phyloP scores from a whole-genome alignment of 1,139 yeast species.

The Suhomyces ambrosiae region DNA sequence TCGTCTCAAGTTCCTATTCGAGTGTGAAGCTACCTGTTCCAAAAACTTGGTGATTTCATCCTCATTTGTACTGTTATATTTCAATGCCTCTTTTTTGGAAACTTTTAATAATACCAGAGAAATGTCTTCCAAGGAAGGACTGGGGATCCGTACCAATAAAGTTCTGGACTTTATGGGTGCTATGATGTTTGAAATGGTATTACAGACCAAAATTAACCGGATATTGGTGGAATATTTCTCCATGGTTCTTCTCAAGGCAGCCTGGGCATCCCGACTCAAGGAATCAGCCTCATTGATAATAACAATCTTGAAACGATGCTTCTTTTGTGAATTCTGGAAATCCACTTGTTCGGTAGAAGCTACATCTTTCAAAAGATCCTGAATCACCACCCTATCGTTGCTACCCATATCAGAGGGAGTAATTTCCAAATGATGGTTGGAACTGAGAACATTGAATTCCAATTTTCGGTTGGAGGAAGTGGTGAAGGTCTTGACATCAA shows the following conservation, averaged over 20 bases:
- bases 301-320: slow-evolving; percentile 86
- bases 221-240: slow-evolving; percentile 91
- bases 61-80: slow-evolving; percentile 40
- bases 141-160: slow-evolving; percentile 77
- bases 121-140: slow-evolving; percentile 69
- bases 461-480: slow-evolving; percentile 73
- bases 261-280: slow-evolving; percentile 93
- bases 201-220: slow-evolving; percentile 81
- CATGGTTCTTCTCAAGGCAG: slow-evolving; percentile 96
- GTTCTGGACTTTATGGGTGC: slow-evolving; percentile 95
- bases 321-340: slow-evolving; percentile 42
- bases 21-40: slow-evolving; percentile 52
- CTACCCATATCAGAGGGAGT: slow-evolving; percentile 98
- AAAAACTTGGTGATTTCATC: slow-evolving; percentile 45
- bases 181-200: slow-evolving; percentile 87
- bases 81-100: slow-evolving; percentile 57
- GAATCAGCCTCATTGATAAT: slow-evolving; percentile 94
- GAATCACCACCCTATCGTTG: slow-evolving; percentile 92
- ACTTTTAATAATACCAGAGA: slow-evolving; percentile 54
- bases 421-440: slow-evolving; percentile 88
- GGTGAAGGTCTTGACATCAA: slow-evolving; percentile 83
- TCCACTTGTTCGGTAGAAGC: slow-evolving; percentile 97
- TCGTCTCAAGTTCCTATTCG: slow-evolving; percentile 75
- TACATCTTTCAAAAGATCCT: slow-evolving; percentile 87
- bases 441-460: slow-evolving; percentile 88